Evolutionary conservation across 208 protist genomes (phyloP), one percentile per base, ranked within the genome.

Genomic region (Naegleria gruberi): DNA sequence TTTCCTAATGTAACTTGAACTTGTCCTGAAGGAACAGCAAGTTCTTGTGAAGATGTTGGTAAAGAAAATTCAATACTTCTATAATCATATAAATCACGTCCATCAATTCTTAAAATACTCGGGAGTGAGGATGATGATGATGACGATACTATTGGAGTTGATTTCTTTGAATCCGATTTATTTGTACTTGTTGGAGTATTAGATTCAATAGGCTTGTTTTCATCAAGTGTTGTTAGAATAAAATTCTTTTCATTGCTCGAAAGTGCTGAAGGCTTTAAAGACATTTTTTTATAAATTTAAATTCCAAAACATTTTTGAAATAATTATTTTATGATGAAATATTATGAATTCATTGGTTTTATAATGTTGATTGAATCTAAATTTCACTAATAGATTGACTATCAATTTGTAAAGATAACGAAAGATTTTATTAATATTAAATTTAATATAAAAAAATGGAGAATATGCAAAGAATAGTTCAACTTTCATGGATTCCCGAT

Each of bases 1-100:
- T 94, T 94, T 23, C 98, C 98, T 41, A 96, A 93, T 57, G 92
- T 93, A 74, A 98, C 96, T 85, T 97, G 93, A n/a, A 90, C 90
- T 8, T 92, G 81, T n/a, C 95, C 94, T 23, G 51, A 65, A 30
- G 15, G 51, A 65, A 65, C 51, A 65, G 51, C 42, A 45, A 47
- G 3, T 45, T 57, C 8, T 46, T 10, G 8, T 15, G 82, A 8
- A 45, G 26, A 37, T 3, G 15, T 65, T 19, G 51, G 51, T 65
- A 87, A 87, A 4, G 12, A 37, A 5, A 87, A 41, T 45, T 87
- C 15, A n/a, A 87, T 40, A 55, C 23, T 55, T 87, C 82, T 10
- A 15, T 55, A 87, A 55, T 87, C 82, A 55, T 55, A 87, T 41
- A 41, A 30, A n/a, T 47, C 8, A 45, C 82, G 41, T 55, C 82